phyloP scores from a whole-genome alignment of 2,329 filamentous ascomycete genomes.

The Shiraia bambusicola region DNA sequence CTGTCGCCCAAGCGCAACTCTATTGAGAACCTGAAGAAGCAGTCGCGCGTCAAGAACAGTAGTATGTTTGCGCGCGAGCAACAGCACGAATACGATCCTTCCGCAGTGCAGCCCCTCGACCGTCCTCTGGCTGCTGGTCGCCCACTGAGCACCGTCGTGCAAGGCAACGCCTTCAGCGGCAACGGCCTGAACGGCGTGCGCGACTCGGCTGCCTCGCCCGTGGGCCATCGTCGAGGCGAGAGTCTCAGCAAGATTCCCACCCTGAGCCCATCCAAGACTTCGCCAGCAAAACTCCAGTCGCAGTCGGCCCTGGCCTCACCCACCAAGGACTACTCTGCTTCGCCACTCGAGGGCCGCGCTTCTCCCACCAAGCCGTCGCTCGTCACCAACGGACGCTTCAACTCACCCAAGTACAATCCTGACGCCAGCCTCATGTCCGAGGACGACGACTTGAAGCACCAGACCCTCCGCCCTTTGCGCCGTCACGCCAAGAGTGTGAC shows the following conservation, averaged over 20 bases:
- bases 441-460: conserved; percentile 58
- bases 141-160: conserved; percentile 60
- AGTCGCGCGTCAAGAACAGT: conserved; percentile 96
- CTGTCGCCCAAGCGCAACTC: conserved; percentile 79
- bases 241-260: conserved; percentile 63
- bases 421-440: conserved; percentile 41
- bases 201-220: conserved; percentile 18
- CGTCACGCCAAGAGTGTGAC: conserved; percentile 96
- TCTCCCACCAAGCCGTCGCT: conserved; percentile 92
- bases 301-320: conserved; percentile 29
- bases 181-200: conserved; percentile 54
- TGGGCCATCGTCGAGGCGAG: conserved; percentile 50
- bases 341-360: conserved; percentile 48
- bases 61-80: conserved; percentile 93
- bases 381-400: conserved; percentile 62
- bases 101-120: conserved; percentile 74
- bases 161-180: conserved; percentile 69
- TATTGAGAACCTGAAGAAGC: conserved; percentile 92
- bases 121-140: conserved; percentile 70
- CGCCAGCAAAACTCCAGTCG: conserved; percentile 64
- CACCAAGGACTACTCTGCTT: conserved; percentile 25
- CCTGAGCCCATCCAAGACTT: conserved; percentile 57
- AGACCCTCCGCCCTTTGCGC: conserved; percentile 68
- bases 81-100: conserved; percentile 88
- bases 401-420: conserved; percentile 45